Base-by-base conservation (phyloP, 75 land plant genomes). In the Pinus tabuliformis region DNA sequence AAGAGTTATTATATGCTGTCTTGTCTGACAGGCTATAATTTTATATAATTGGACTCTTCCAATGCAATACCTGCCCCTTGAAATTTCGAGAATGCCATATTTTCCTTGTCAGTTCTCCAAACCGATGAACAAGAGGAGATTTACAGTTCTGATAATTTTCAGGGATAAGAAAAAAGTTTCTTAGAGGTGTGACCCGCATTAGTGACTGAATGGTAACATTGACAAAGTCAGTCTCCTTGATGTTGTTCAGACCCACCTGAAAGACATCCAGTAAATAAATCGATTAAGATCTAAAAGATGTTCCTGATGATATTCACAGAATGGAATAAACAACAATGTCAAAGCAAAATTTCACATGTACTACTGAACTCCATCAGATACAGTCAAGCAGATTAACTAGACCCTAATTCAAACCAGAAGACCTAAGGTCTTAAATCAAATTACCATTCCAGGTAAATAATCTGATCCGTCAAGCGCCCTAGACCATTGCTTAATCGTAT, bases 361-460 rank as follows among this genome's bases (percentile, higher is more conserved):
- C n/a, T n/a, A 45, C 14, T 49, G 56, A 20, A 21, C 21, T 71
- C 62, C 62, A 59, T 59, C 1, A 6, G 21, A 59, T 18, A 49
- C 5, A 42, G 33, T 33, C 68, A 28, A 39, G 33, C 37, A 33
- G 28, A 64, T 28, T 28, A 33, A 39, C 68, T 28, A 8, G 52
- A 45, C 52, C 8, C 6, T 17, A 33, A 28, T 64, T 39, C 33
- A 64, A 33, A 14, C 68, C 42, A 64, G 42, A 33, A 64, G 68
- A 64, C 42, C 33, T 64, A 59, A 5, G 7, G 8, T 14, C 30
- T 22, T 16, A 39, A 64, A 18, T 58, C 26, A 79, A 79, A 49
- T 57, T 76, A 97, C 99, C 99, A 97, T 97, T 78, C 99, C 99
- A 73, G 98, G 98, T 26, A 97, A 89, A 79, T 97, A 97, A 81